Conservation (phyloP, 768 basidiomycete species). For the Pleurotus tuoliensis region DNA sequence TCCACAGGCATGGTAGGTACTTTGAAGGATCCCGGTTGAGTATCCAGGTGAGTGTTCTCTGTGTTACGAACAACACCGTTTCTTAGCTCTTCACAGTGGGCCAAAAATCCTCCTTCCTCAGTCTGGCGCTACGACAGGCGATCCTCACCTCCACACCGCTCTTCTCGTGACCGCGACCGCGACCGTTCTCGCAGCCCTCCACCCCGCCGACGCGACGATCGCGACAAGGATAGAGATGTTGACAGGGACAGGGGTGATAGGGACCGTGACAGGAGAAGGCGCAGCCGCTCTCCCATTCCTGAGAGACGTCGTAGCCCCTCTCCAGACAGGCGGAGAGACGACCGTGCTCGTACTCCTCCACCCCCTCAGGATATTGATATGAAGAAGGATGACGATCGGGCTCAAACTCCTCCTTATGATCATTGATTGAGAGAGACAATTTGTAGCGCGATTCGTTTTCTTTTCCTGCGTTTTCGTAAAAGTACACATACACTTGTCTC, state of each 20-base stretch:
- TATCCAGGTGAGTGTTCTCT: conserved; percentile 54
- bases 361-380: conserved; percentile 35
- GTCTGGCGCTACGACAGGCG: conserved; percentile 75
- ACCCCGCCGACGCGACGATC: conserved; percentile 32
- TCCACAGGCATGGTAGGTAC: conserved; percentile 63
- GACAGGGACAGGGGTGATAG: conserved; percentile 36
- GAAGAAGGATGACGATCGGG: conserved; percentile 48
- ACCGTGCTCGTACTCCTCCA: conserved; percentile 54
- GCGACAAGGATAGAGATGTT: conserved; percentile 29
- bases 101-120: conserved; percentile 79
- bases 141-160: conserved; percentile 32
- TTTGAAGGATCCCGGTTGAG: conserved; percentile 75
- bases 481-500: too few species aligned
- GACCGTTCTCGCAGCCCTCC: conserved; percentile 55
- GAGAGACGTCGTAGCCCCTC: conserved; percentile 38
- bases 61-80: not conserved
- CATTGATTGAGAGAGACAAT: conserved; percentile 27
- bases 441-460: too few species aligned
- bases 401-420: conserved; percentile 60
- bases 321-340: conserved; percentile 40
- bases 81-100: conserved; percentile 50
- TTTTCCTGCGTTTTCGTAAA: too few species aligned
- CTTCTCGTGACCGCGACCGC: conserved; percentile 24
- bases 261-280: conserved; percentile 37
- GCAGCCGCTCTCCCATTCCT: conserved; percentile 47